Percentiles rank a stretch among this genome's conserved stretches.
phyloP scores from a whole-genome alignment of 371 early-diverging fungal genomes.

The Mortierella sp. region DNA sequence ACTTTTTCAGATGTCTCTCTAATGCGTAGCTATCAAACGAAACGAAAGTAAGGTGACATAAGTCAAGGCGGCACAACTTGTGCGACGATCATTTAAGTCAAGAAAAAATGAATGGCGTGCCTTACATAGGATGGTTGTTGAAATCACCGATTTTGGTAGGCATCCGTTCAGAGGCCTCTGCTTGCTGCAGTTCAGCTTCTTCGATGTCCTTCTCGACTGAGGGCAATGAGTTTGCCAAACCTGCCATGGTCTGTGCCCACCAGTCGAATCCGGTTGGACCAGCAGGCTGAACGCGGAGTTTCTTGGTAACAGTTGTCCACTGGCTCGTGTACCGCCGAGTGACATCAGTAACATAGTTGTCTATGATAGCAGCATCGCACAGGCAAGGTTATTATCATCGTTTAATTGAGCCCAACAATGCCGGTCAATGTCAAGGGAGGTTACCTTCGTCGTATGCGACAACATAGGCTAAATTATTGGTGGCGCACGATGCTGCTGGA shows the following conservation, averaged over 20 bases:
- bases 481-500: conserved; percentile 57
- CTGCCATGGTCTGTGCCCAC: conserved; percentile 64
- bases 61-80: not conserved
- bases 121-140: conserved; percentile 84
- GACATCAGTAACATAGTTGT: conserved; percentile 70
- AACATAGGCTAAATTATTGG: conserved; percentile 70
- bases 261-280: conserved; percentile 60
- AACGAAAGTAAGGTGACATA: not conserved
- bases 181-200: conserved; percentile 62
- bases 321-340: conserved; percentile 75
- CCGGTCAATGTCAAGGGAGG: not conserved
- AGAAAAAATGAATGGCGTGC: not conserved
- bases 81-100: not conserved
- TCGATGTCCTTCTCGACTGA: conserved; percentile 64
- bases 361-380: conserved; percentile 15
- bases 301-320: conserved; percentile 67
- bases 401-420: not conserved
- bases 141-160: conserved; percentile 84
- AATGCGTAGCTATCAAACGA: conserved; percentile 70
- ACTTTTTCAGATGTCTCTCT: conserved; percentile 85
- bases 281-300: conserved; percentile 64
- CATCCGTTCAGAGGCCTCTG: conserved; percentile 75
- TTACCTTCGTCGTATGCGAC: conserved; percentile 68
- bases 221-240: conserved; percentile 37
- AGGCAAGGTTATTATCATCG: not conserved